Conservation (phyloP, 306 rosid species). For the Fragaria ananassa region DNA sequence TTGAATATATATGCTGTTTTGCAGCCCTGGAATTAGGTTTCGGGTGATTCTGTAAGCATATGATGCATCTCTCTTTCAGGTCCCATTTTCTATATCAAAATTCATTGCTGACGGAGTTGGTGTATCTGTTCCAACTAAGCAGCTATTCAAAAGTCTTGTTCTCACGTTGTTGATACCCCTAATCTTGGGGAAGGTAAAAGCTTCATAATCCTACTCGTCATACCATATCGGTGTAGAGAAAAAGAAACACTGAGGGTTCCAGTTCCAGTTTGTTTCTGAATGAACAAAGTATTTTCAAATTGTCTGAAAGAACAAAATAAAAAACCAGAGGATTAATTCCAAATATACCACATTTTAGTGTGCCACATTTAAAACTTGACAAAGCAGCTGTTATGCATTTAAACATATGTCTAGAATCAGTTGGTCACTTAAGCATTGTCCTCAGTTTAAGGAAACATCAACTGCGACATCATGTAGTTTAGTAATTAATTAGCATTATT, state of each 20-base stretch:
- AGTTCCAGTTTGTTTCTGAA: neutral
- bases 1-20: slow-evolving; percentile 13
- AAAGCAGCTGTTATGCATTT: neutral
- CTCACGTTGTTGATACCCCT: slow-evolving; percentile 70
- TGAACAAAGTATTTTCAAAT: neutral
- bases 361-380: neutral
- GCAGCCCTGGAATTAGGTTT: neutral
- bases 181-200: slow-evolving; percentile 77
- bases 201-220: slow-evolving; percentile 14
- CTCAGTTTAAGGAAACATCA: neutral
- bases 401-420: neutral
- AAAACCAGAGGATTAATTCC: too few species aligned
- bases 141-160: slow-evolving; percentile 72
- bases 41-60: slow-evolving; percentile 10
- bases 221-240: neutral
- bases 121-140: slow-evolving; percentile 71
- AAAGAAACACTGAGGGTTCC: neutral
- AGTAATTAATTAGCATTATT: neutral
- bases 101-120: slow-evolving; percentile 86
- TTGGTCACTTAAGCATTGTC: neutral
- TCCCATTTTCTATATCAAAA: slow-evolving; percentile 80
- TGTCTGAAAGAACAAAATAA: too few species aligned
- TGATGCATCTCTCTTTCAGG: slow-evolving; percentile 37
- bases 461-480: neutral
- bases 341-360: neutral